Conservation (phyloP, 179 eudicot species). For the Beta corolliflora region DNA sequence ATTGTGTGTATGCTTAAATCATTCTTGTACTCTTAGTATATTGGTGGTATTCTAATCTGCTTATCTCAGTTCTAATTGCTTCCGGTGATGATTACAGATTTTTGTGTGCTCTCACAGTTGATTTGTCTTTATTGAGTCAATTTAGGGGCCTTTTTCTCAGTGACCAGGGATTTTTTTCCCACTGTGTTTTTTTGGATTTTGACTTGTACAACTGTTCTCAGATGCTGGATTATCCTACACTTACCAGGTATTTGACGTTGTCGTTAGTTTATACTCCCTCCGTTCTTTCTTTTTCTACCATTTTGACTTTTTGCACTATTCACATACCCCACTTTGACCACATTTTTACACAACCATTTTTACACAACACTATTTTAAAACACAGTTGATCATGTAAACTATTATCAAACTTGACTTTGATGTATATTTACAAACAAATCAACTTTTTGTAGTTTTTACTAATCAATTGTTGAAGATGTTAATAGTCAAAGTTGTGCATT, state of each 20-base stretch:
- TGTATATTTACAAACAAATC: too few relatives aligned
- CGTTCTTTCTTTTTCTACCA: too few relatives aligned
- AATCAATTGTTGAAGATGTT: too few relatives aligned
- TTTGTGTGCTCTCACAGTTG: background rate
- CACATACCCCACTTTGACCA: too few relatives aligned
- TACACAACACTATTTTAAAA: too few relatives aligned
- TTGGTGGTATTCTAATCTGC: background rate
- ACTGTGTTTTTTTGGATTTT: background rate
- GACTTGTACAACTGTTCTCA: background rate
- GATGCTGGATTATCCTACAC: background rate
- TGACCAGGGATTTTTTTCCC: background rate
- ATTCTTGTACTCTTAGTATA: background rate
- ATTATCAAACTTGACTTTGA: too few relatives aligned
- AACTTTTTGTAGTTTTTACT: too few relatives aligned
- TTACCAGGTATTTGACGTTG: background rate
- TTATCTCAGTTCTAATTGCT: background rate
- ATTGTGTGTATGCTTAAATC: background rate
- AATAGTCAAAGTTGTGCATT: too few relatives aligned
- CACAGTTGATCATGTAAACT: too few relatives aligned
- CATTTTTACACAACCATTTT: too few relatives aligned
- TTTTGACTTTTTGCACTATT: too few relatives aligned
- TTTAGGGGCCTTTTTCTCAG: background rate
- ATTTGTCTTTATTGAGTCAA: background rate
- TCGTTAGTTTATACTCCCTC: background rate
- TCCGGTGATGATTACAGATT: background rate